phyloP scores from a whole-genome alignment of 768 basidiomycete genomes.

The Pisolithus albus region DNA sequence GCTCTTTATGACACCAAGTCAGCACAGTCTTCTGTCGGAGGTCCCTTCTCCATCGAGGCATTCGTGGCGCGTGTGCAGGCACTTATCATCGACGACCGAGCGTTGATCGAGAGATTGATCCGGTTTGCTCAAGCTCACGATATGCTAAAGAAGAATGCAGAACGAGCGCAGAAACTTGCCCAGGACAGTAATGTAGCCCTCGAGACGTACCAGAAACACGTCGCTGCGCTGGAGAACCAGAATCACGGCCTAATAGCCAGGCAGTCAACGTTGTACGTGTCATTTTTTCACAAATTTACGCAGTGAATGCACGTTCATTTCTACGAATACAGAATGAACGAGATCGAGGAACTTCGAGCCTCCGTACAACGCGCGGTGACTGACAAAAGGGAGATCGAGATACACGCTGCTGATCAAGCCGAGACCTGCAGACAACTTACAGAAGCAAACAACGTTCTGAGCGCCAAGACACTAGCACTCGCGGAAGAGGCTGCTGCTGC shows the following conservation, averaged over 20 bases:
- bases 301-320: slow-evolving; percentile 1
- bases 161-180: slow-evolving; percentile 84
- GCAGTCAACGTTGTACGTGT: slow-evolving; percentile 50
- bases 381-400: slow-evolving; percentile 69
- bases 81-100: slow-evolving; percentile 74
- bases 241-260: slow-evolving; percentile 46
- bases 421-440: slow-evolving; percentile 67
- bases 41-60: slow-evolving; percentile 60
- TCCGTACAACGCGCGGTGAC: slow-evolving; percentile 50
- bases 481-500: slow-evolving; percentile 32
- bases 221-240: slow-evolving; percentile 71
- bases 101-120: slow-evolving; percentile 76
- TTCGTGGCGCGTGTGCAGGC: slow-evolving; percentile 75
- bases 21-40: slow-evolving; percentile 23
- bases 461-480: slow-evolving; percentile 55
- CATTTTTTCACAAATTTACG: neutral
- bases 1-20: slow-evolving; percentile 54
- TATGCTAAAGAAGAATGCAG: slow-evolving; percentile 85
- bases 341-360: slow-evolving; percentile 53
- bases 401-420: slow-evolving; percentile 60
- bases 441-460: slow-evolving; percentile 73
- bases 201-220: slow-evolving; percentile 89
- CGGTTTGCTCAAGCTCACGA: slow-evolving; percentile 88
- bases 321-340: slow-evolving; percentile 48
- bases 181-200: slow-evolving; percentile 73